phyloP scores from a whole-genome alignment of 2,329 filamentous ascomycete genomes.

The Dactylellina parvicollis region DNA sequence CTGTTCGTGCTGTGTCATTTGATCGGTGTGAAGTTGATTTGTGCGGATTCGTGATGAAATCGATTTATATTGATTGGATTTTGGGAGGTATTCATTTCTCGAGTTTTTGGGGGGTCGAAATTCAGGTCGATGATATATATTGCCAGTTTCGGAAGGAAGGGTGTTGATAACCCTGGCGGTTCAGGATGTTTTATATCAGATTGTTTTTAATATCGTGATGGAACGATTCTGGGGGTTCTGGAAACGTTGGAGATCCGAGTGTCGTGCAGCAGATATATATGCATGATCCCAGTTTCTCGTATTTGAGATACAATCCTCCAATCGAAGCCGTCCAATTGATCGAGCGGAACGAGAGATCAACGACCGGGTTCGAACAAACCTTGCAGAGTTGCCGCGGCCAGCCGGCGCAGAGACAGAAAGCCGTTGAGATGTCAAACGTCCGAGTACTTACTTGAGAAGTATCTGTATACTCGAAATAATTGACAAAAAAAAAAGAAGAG shows the following conservation, averaged over 20 bases:
- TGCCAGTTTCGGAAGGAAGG: no score
- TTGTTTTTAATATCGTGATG: neutral
- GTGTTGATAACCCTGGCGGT: no score
- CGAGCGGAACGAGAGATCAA: slow-evolving; percentile 2
- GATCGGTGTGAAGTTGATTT: slow-evolving; percentile 27
- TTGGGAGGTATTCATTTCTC: neutral
- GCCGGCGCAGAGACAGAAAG: neutral
- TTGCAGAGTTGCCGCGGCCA: neutral
- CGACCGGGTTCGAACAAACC: neutral
- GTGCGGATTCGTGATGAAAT: slow-evolving; percentile 29
- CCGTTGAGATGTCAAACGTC: neutral
- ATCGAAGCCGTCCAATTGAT: neutral
- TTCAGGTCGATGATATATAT: neutral
- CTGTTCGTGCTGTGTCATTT: slow-evolving; percentile 34
- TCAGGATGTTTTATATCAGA: neutral
- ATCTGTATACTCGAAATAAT: no score
- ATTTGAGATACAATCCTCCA: neutral
- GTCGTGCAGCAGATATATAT: slow-evolving; percentile 8
- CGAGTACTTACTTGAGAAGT: no score
- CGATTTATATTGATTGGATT: neutral
- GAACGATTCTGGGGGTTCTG: neutral
- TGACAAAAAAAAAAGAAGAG: no score
- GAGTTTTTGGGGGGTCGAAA: neutral
- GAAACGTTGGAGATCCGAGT: slow-evolving; percentile 4
- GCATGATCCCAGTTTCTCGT: neutral